Base-by-base conservation (phyloP, 2,329 filamentous ascomycete species). In the Fusarium sp. region DNA sequence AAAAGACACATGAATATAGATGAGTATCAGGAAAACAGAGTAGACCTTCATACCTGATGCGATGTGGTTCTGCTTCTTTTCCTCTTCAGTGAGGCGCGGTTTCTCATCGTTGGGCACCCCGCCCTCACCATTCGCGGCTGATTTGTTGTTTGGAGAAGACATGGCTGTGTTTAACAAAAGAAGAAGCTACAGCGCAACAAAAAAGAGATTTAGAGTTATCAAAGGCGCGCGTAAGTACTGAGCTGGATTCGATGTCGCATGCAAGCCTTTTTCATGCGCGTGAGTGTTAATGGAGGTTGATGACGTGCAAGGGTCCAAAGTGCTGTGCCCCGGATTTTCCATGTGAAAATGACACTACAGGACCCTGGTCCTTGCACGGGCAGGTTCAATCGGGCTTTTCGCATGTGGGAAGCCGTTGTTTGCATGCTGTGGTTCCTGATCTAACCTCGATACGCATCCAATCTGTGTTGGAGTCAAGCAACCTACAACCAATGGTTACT, bases 21-120 rank as follows among this genome's bases (percentile, higher is more conserved):
- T 50, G 48, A 41, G 37, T 22, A 35, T 58, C 35, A 33, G 11
- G 13, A 22, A 22, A 50, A 22, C 56, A 27, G 4, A 6, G 18
- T 29, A 31, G 64, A 59, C 14, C 50, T 20, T 14, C 80, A 58
- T 84, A 88, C 87, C 87, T 71, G 87, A 88, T 61, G 86, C 86
- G 71, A 89, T 88, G 74, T 89, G 87, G 64, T 89, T 89, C 76
- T 87, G 85, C 78, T 88, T 88, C 82, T 88, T 89, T 78, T 88
- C 86, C 59, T 87, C 85, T 67, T 88, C 86, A 7, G 87, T 88
- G 35, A 89, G 81, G 39, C 87, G 86, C 45, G 85, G 85, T 81
- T 87, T 88, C 59, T 88, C 87, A 29, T 88, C 86, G 20, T 75
- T 76, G 33, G 73, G 68, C 63, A 60, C 74, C 31, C 70, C 72